Evolutionary conservation across 2,329 filamentous ascomycete genomes (phyloP).

Genomic region (Pseudogymnoascus sp.): DNA sequence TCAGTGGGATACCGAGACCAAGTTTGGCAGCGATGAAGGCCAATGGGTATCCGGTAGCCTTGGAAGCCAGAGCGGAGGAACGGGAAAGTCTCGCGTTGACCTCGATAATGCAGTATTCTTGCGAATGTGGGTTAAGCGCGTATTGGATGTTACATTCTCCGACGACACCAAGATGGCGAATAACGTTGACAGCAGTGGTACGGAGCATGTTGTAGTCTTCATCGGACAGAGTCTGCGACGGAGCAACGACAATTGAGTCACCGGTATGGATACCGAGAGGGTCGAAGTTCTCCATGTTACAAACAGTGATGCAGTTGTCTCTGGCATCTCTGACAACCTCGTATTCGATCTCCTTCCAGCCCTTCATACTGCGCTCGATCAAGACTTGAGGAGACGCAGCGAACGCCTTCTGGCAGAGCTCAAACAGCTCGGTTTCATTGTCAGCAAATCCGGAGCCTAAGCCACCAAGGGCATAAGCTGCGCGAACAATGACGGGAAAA

Average conservation of each 20-base stretch:
- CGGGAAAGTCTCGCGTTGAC: constrained; percentile 94
- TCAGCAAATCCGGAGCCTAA: constrained; percentile 93
- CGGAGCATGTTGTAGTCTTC: constrained; percentile 99
- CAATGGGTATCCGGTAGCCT: constrained; percentile 92
- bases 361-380: constrained; percentile 98
- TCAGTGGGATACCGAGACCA: constrained; percentile 86
- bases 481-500: constrained; percentile 94
- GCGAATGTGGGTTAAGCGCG: constrained; percentile 87
- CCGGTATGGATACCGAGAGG: constrained; percentile 96
- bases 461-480: constrained; percentile 90
- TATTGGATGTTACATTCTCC: constrained; percentile 99
- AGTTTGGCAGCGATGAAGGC: constrained; percentile 97
- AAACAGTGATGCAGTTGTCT: constrained; percentile 98
- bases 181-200: constrained; percentile 93
- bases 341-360: constrained; percentile 99
- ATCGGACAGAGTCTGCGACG: constrained; percentile 91
- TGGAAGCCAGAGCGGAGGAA: constrained; percentile 91
- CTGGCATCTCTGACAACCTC: constrained; percentile 92
- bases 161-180: constrained; percentile 91
- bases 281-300: constrained; percentile 99
- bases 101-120: constrained; percentile 98
- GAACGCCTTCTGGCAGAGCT: constrained; percentile 90
- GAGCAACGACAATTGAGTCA: constrained; percentile 95
- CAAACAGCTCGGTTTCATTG: constrained; percentile 70
- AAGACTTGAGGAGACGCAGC: constrained; percentile 92